Evolutionary conservation across 495 filamentous ascomycete species (phyloP), one percentile per base, ranked within the genome.

Genomic region (Penicillium maclennaniae): DNA sequence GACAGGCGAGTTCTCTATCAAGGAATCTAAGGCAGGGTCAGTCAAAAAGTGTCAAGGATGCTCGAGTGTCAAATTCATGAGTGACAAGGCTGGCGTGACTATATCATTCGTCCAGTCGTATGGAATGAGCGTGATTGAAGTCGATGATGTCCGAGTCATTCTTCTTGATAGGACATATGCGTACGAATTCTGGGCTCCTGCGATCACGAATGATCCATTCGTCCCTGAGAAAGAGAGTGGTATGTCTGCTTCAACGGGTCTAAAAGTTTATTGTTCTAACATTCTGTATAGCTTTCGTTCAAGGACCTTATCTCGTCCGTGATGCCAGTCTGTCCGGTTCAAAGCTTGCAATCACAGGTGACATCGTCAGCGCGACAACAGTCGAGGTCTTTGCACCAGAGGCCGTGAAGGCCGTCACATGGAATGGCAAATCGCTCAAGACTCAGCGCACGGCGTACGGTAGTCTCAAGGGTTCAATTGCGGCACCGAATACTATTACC

Each of bases 241-340:
- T 78, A 62, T 43, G 72, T 57, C 1, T 34, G 10, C 8, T 12
- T 12, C 31, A 14, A 34, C 15, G 8, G 15, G 10, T 14, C 31
- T 23, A 9, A 0, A 34, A 34, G 14, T 1, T 2, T 14, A 34
- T 12, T 1, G 25, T 14, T 7, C 49, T 60, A 27, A 60, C 43
- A 12, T 15, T 6, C 12, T 14, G 5, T 16, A 48, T 71, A 45
- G 74, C 86, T 49, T 83, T 89, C 74, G 79, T 78, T 69, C 45
- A 74, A 74, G 51, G 77, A 71, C 61, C 69, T 67, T 88, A 90
- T 53, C 80, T 91, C n/a, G 73, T 89, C 44, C 83, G 87, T 9
- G 76, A 75, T 2, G 83, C 80, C 14, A 68, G 63, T 7, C 55
- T 87, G 4, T 45, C 68, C 2, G 71, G 73, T 7, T 61, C 60